Evolutionary conservation across 2,329 filamentous ascomycete species (phyloP).

Genomic region (Cryphonectria japonica): DNA sequence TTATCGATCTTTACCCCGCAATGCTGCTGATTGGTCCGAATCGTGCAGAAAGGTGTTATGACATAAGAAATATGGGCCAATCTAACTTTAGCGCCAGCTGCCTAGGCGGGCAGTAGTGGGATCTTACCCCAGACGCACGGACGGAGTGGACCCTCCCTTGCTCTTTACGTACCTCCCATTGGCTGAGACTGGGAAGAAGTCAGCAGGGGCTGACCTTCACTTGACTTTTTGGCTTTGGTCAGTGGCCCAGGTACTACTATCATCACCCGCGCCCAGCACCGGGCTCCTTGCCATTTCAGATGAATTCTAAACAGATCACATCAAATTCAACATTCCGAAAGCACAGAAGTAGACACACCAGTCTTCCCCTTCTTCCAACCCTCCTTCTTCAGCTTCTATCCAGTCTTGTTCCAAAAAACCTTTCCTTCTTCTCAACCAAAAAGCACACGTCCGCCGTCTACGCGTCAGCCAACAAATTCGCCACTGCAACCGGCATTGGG

Average conservation of each 20-base stretch:
- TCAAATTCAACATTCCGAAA: not conserved
- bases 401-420: not conserved
- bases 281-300: not conserved
- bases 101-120: conserved; percentile 16
- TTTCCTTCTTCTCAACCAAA: not conserved
- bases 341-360: not conserved
- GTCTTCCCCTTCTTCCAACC: too few relatives aligned
- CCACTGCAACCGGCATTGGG: conserved; percentile 1
- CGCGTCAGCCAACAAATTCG: not conserved
- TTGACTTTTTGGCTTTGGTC: not conserved
- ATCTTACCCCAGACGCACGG: conserved; percentile 22
- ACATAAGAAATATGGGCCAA: conserved; percentile 5
- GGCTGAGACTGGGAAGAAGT: not conserved
- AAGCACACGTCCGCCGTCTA: not conserved
- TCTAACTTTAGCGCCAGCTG: not conserved
- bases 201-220: conserved; percentile 2
- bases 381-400: not conserved
- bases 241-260: not conserved
- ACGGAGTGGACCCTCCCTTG: conserved; percentile 14
- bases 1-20: conserved; percentile 27
- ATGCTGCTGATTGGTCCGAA: conserved; percentile 16
- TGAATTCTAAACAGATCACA: not conserved
- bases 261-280: not conserved
- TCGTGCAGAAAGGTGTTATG: not conserved
- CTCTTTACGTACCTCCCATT: not conserved